Base-by-base conservation (phyloP, 257 asterid species). In the Salvia rosmarinus region DNA sequence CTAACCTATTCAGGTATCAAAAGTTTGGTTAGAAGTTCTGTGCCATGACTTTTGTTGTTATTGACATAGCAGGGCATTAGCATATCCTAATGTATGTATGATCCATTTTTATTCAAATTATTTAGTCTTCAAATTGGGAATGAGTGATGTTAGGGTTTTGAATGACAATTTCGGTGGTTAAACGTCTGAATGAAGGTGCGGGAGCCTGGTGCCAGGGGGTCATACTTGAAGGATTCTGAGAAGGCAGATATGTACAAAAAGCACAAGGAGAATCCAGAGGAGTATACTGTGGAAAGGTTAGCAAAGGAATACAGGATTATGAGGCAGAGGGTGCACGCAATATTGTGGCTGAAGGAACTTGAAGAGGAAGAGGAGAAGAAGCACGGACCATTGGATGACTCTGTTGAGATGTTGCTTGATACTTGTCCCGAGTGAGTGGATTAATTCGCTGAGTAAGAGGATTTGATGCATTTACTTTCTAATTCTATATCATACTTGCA, bases 241-340 rank as follows among this genome's bases (percentile, higher is more conserved):
- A 94, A 94, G 78, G 72, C 91, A 0, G 96, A 94, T 82, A 91
- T 94, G 88, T 94, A 89, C 71, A 86, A 81, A 77, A 91, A 89
- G 77, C 98, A 94, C 79, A 94, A 88, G 80, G 89, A 89, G 80
- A 89, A 94, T 73, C 99, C 98, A 0, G 98, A 84, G 82, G 82
- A 75, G 42, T 89, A 88, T 65, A 91, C 96, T 0, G 95, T 94
- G 66, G 99, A 94, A 87, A 87, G 74, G 80, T 75, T 94, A 74
- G 99, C 99, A 13, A 88, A 91, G 78, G 99, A 94, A 3, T 94
- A 94, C 67, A 85, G 96, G 81, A 78, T 94, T 67, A 91, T 94
- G 96, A 91, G 98, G 90, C 99, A 94, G 82, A 77, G 99, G 69
- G 99, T 94, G 62, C 98, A 89, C 19, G 98, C 99, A 9, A 94